Evolutionary conservation across 306 rosid genomes (phyloP), one percentile per base, ranked within the genome.

Genomic region (Castanospermum australe): DNA sequence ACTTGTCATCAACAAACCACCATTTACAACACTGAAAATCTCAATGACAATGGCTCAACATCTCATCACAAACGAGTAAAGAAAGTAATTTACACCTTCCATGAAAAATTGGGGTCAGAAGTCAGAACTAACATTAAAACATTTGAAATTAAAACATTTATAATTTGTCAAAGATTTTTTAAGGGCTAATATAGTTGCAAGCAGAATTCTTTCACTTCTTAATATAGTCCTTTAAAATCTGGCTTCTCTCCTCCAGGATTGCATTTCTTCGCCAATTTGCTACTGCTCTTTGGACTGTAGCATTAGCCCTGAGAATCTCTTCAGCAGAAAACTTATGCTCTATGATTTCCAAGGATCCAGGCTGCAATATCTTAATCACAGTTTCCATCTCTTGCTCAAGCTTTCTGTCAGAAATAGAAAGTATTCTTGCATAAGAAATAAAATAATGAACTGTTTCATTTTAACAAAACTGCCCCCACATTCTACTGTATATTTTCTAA

Each of bases 321-420:
- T 80, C 84, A 44, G 83, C 84, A 45, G 93, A 87, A 79, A 87
- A 89, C 72, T 87, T 87, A 85, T 91, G 96, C 47, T 89, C 91
- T 48, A 85, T 52, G 54, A 91, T 87, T 42, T 93, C 96, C 73
- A 91, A 57, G 6, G 92, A 90, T 76, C 92, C 91, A 52, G 91
- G 95, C 81, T 90, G 92, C 85, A 90, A 48, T 55, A 88, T 89
- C 61, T 84, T 86, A 21, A 86, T 72, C 73, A 88, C 94, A 75
- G 89, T 88, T 73, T 88, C 94, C 87, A 88, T 74, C 80, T 90
- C 94, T 79, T 77, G 91, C 87, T 90, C 94, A 73, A 86, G 79
- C 76, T 85, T 82, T 79, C 94, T 90, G 80, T n/a, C n/a, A n/a
- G n/a, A n/a, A n/a, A n/a, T n/a, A n/a, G n/a, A n/a, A n/a, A n/a